Evolutionary conservation across 2,329 filamentous ascomycete genomes (phyloP).

Genomic region (Fusarium proliferatum): DNA sequence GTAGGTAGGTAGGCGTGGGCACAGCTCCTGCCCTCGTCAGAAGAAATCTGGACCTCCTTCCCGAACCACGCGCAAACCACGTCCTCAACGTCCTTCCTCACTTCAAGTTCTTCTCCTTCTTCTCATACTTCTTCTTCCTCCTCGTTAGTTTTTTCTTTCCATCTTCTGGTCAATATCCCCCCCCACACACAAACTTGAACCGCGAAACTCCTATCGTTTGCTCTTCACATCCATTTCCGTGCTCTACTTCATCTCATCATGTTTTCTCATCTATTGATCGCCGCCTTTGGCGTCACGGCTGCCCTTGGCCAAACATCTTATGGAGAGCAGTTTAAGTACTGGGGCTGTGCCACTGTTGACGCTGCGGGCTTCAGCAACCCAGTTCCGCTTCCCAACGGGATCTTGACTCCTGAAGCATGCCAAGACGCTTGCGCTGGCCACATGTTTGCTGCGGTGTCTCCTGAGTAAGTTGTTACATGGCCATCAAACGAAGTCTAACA

Average conservation of each 20-base stretch:
- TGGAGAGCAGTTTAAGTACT: conserved; percentile 36
- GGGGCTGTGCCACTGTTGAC: conserved; percentile 41
- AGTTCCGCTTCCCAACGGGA: conserved; percentile 20
- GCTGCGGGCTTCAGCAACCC: conserved; percentile 24
- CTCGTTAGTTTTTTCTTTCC: neutral
- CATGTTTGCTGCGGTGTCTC: conserved; percentile 43
- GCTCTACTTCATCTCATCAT: conserved; percentile 29
- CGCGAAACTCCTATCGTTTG: neutral
- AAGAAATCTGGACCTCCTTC: neutral
- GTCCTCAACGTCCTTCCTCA: neutral
- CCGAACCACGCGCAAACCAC: neutral
- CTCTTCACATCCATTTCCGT: neutral
- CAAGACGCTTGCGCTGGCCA: conserved; percentile 33
- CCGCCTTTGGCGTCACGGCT: conserved; percentile 29
- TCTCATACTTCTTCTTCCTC: no score
- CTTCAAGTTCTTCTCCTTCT: neutral
- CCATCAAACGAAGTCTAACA: conserved; percentile 2
- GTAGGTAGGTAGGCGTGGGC: neutral
- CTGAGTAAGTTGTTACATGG: conserved; percentile 41
- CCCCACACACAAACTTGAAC: neutral
- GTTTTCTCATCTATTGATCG: conserved; percentile 38
- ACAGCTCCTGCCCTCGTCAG: conserved; percentile 1
- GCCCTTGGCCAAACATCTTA: conserved; percentile 33
- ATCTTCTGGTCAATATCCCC: neutral
- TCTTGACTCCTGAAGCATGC: conserved; percentile 36